Percentiles rank a stretch among this genome's conserved stretches.
These are phyloP conservation scores for Amesomyces nigricolor DNA, from an alignment of 2,329 filamentous ascomycete species.

Conservation along the genomic window DNA sequence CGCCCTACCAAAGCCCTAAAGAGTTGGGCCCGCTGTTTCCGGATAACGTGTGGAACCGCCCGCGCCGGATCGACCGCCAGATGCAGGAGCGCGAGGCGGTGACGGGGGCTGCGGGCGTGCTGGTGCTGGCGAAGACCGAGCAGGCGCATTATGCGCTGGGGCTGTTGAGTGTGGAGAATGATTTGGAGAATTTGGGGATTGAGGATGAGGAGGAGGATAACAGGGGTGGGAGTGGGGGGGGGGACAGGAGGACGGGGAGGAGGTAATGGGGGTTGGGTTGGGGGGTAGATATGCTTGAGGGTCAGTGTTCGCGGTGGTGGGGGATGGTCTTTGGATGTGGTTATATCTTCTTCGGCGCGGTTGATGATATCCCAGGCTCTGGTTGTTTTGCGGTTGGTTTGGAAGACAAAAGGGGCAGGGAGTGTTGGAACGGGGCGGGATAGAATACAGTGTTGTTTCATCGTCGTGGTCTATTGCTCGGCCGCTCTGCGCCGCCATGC, in stretches of 20 bases:
- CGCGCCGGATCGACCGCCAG: slow-evolving; percentile 46
- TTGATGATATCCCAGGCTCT: background rate
- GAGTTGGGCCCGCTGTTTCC: slow-evolving; percentile 35
- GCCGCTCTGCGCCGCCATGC: background rate
- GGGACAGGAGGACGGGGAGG: background rate
- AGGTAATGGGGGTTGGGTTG: background rate
- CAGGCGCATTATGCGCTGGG: slow-evolving; percentile 72
- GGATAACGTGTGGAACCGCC: slow-evolving; percentile 43
- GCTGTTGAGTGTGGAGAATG: slow-evolving; percentile 69
- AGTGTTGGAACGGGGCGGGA: background rate
- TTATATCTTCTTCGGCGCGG: background rate
- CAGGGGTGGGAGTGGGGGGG: background rate
- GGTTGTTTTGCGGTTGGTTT: background rate
- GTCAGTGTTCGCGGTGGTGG: background rate
- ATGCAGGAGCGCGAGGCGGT: slow-evolving; percentile 43
- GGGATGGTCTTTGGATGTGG: background rate
- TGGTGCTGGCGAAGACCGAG: slow-evolving; percentile 59
- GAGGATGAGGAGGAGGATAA: slow-evolving; percentile 27
- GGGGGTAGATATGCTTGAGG: background rate
- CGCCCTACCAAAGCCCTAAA: slow-evolving; percentile 57
- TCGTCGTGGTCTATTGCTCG: background rate
- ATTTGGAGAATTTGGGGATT: slow-evolving; percentile 59
- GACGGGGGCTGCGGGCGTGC: slow-evolving; percentile 30
- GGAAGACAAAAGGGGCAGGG: background rate
- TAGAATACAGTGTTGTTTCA: background rate